Evolutionary conservation across 2,329 filamentous ascomycete genomes (phyloP).

Genomic region (Epichloe bromicola): DNA sequence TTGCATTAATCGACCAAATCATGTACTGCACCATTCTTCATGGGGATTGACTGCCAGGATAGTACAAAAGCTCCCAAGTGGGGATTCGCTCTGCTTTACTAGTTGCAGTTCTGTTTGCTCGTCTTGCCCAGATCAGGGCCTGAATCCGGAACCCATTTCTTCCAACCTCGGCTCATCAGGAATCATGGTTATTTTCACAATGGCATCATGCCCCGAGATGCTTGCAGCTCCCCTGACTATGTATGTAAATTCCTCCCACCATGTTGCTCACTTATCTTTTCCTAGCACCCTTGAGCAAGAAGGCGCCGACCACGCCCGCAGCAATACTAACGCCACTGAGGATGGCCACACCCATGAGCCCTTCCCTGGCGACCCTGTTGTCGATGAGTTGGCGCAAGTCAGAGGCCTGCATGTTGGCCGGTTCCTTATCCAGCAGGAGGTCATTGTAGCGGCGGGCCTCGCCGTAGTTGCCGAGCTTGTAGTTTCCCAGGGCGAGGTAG

Average conservation of each 20-base stretch:
- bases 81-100: background rate
- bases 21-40: background rate
- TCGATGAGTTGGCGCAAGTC: constrained; percentile 84
- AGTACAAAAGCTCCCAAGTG: background rate
- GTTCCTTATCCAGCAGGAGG: constrained; percentile 78
- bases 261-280: constrained; percentile 28
- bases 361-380: constrained; percentile 91
- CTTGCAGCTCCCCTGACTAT: background rate
- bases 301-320: constrained; percentile 81
- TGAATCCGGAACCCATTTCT: background rate
- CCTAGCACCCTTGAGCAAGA: constrained; percentile 67
- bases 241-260: too few species aligned
- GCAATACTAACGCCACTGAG: constrained; percentile 85
- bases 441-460: constrained; percentile 94
- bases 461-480: constrained; percentile 94
- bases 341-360: constrained; percentile 86
- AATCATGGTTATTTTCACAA: too few species aligned
- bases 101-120: background rate
- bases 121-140: background rate
- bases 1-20: background rate
- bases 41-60: background rate
- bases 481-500: constrained; percentile 94
- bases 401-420: constrained; percentile 76
- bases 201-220: background rate
- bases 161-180: too few species aligned